Conservation (phyloP, 441 rosid genomes). For the Jatropha multifida region DNA sequence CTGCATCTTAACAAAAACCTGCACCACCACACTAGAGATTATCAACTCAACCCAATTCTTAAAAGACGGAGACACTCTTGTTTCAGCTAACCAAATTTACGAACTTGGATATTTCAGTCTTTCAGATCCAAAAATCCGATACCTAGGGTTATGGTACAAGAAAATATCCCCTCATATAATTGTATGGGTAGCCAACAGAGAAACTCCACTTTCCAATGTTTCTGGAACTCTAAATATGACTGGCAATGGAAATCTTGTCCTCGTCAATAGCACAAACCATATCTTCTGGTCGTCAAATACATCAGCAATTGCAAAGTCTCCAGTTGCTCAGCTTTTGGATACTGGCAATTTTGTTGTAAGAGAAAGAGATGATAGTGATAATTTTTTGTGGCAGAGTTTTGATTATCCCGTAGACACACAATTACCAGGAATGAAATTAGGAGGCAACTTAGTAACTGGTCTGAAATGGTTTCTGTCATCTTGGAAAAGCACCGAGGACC, state of each 20-base stretch:
- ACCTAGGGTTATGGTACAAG: conserved; percentile 65
- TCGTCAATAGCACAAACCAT: conserved; percentile 29
- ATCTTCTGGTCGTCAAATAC: conserved; percentile 52
- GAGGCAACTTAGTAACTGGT: conserved; percentile 38
- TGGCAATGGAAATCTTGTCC: conserved; percentile 31
- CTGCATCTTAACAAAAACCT: no score
- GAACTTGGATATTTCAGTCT: conserved; percentile 60
- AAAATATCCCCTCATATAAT: conserved; percentile 36
- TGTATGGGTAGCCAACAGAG: conserved; percentile 76
- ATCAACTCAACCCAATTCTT: conserved; percentile 32
- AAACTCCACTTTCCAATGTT: conserved; percentile 37
- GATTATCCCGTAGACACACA: conserved; percentile 58
- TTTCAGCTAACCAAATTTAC: conserved; percentile 35
- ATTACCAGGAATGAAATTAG: conserved; percentile 59
- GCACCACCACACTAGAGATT: no score
- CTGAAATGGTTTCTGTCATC: conserved; percentile 27
- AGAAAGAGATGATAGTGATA: conserved; percentile 25
- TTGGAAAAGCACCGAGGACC: conserved; percentile 63
- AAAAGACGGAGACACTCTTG: conserved; percentile 39
- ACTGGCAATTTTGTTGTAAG: conserved; percentile 61
- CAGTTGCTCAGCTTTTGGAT: conserved; percentile 49
- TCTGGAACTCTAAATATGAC: conserved; percentile 35
- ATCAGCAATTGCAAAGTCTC: conserved; percentile 35
- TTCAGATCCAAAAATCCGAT: conserved; percentile 26
- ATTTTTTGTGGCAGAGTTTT: conserved; percentile 62